A percentile compares a stretch with the other conserved stretches of the same genome.
Conservation (phyloP, 2,329 filamentous ascomycete genomes). For the Fusarium guadeloupense region DNA sequence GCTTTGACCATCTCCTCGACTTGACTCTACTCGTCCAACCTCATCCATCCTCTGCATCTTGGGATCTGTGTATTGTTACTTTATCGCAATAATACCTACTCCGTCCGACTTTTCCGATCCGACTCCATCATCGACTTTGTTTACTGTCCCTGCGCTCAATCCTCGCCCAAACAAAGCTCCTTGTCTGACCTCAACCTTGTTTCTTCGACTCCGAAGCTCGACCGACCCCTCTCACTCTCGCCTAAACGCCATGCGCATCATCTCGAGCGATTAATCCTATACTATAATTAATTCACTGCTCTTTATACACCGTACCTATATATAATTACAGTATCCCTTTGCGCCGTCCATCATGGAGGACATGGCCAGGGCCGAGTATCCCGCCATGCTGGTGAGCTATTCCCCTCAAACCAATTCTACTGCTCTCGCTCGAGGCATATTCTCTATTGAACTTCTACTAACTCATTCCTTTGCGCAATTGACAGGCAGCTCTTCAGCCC, state of each 20-base stretch:
- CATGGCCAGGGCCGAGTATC: slow-evolving; percentile 88
- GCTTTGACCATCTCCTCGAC: background rate
- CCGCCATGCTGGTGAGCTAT: slow-evolving; percentile 85
- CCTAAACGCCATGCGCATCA: slow-evolving; percentile 26
- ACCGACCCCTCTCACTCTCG: slow-evolving; percentile 33
- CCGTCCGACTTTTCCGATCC: slow-evolving; percentile 27
- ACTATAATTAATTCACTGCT: slow-evolving; percentile 22
- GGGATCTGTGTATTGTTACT: slow-evolving; percentile 3
- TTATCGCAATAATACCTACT: slow-evolving; percentile 7
- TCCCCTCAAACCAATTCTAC: slow-evolving; percentile 8
- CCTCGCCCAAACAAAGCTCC: slow-evolving; percentile 19
- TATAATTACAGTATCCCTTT: slow-evolving; percentile 28
- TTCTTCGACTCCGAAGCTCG: slow-evolving; percentile 27
- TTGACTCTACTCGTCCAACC: slow-evolving; percentile 11
- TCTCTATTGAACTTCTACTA: slow-evolving; percentile 12
- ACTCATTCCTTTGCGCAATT: slow-evolving; percentile 31
- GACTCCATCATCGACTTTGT: slow-evolving; percentile 7
- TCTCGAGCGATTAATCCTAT: slow-evolving; percentile 27
- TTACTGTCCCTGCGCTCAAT: slow-evolving; percentile 1
- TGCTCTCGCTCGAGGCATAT: background rate
- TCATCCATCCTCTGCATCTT: slow-evolving; percentile 11
- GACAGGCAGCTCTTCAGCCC: slow-evolving; percentile 81
- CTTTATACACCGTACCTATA: slow-evolving; percentile 9
- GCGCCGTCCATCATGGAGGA: slow-evolving; percentile 70
- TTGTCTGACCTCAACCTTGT: slow-evolving; percentile 3